Evolutionary conservation across 2,329 filamentous ascomycete species (phyloP), one percentile per base, ranked within the genome.

Genomic region (Coniochaeta sp.): DNA sequence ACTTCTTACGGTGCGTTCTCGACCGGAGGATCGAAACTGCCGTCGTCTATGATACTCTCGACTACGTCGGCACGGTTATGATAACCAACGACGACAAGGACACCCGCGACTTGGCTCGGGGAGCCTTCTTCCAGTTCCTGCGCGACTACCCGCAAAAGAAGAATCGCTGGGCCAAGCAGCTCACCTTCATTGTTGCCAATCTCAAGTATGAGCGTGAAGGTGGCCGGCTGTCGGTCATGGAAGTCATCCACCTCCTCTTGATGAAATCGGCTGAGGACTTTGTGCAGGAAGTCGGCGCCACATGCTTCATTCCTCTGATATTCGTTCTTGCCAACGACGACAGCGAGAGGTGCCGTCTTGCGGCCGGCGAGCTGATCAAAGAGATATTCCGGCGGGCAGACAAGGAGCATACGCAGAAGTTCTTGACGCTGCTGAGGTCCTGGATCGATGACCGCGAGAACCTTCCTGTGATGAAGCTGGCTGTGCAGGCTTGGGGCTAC

Each of bases 91-190:
- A 96, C 64, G 93, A 96, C 66, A 89, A 89, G 66, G 87, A 89
- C 64, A 93, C 93, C 2, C 85, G 95, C 58, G 91, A 97, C 71
- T 80, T 96, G 40, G 93, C 93, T 16, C 84, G 95, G 60, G 91
- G 91, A 22, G 89, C 91, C 16, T 99, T 96, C 74, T 89, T 96
- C 73, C 91, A 97, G 66, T 99, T 99, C 76, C 78, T 99, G 60
- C 86, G 93, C 65, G 92, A 97, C 59, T 99, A 97, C 69, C 93
- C 95, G 0, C 95, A 98, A 72, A 91, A 89, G 68, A 93, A 92
- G 73, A 89, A 87, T 64, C 84, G 95, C 16, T 96, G 95, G 87
- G 83, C 85, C 43, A 96, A 96, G 71, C 93, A 98, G 70, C 82
- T 97, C 58, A 86, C 83, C 60, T 99, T 98, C 71, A 81, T 99